Evolutionary conservation across 306 rosid species (phyloP).

Genomic region (Prinsepia uniflora): DNA sequence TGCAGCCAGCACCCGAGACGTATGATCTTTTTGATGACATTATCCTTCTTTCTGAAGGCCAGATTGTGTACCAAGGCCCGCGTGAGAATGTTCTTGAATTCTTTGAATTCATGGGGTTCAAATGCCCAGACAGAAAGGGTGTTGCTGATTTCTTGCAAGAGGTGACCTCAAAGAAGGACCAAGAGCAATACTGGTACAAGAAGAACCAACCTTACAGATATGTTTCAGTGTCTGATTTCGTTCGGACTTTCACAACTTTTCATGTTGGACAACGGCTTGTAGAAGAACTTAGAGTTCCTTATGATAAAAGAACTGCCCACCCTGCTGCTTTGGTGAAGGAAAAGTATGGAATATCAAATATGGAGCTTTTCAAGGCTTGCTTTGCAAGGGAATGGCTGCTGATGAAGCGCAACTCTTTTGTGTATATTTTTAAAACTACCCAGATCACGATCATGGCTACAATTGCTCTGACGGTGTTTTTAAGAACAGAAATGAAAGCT

Average conservation of each 20-base stretch:
- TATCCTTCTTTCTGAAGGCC: slow-evolving; percentile 37
- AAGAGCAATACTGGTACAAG: slow-evolving; percentile 71
- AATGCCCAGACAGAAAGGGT: slow-evolving; percentile 35
- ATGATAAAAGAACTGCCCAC: slow-evolving; percentile 50
- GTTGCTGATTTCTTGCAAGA: slow-evolving; percentile 41
- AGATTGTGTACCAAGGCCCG: slow-evolving; percentile 39
- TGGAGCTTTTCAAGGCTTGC: slow-evolving; percentile 57
- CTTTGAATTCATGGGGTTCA: slow-evolving; percentile 30
- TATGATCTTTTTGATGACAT: slow-evolving; percentile 36
- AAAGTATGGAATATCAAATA: slow-evolving; percentile 45
- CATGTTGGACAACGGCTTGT: slow-evolving; percentile 48
- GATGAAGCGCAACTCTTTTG: slow-evolving; percentile 64
- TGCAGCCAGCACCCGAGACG: slow-evolving; percentile 41
- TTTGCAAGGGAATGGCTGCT: slow-evolving; percentile 61
- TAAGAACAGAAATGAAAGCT: slow-evolving; percentile 52
- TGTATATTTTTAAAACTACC: slow-evolving; percentile 59
- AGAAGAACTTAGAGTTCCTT: slow-evolving; percentile 39
- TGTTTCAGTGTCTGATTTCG: slow-evolving; percentile 51
- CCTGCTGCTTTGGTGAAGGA: slow-evolving; percentile 58
- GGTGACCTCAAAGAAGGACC: slow-evolving; percentile 75
- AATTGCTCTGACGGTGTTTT: slow-evolving; percentile 48
- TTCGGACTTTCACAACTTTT: slow-evolving; percentile 41
- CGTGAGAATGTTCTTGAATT: slow-evolving; percentile 31
- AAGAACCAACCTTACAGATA: slow-evolving; percentile 47
- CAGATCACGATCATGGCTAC: slow-evolving; percentile 53